Base-by-base conservation (phyloP, 495 filamentous ascomycete genomes). In the Chaetomium cochliodes region DNA sequence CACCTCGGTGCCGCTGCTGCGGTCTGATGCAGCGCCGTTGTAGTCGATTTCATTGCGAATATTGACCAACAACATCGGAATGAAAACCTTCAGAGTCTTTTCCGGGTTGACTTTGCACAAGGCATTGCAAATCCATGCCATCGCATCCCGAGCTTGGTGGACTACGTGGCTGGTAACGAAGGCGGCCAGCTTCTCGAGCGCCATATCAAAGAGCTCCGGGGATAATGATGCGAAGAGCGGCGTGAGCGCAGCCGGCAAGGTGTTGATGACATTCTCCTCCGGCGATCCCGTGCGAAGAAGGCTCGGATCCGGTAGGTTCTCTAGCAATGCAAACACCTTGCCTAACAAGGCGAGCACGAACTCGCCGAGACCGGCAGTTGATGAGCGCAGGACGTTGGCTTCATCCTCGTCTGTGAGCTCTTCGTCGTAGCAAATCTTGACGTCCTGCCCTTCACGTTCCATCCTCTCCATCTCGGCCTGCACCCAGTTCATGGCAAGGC, bases 41-140 rank as follows among this genome's bases (percentile, higher is more conserved):
- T 96, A 91, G 69, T 96, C 92, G 67, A 99, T 98, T 71, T 99
- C 94, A 59, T 91, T 96, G 54, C 92, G 90, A 66, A 99, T 99
- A 39, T 91, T 92, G 71, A 89, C 85, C 47, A 93, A 88, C 63
- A 99, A 79, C 76, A 96, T 89, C 0, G 94, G 94, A 30, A 98
- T 84, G 62, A 99, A 88, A 23, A 90, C 85, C 71, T 92, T 94
- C 42, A 99, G 82, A 4, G 92, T 89, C 79, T 96, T 96, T 70
- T 92, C 87, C 0, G 94, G 94, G 68, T 93, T 90, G 67, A 93
- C 88, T 77, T 98, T 98, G 84, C 93, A 96, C 22, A 98, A 80
- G 0, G 89, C 88, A 73, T 96, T 98, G 82, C 92, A 96, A 49
- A 97, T 97, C 81, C 96, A 99, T 2, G 94, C 94, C 91, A 98